Base-by-base conservation (phyloP, 176 grass and related monocot genomes). In the Oryza australiensis region DNA sequence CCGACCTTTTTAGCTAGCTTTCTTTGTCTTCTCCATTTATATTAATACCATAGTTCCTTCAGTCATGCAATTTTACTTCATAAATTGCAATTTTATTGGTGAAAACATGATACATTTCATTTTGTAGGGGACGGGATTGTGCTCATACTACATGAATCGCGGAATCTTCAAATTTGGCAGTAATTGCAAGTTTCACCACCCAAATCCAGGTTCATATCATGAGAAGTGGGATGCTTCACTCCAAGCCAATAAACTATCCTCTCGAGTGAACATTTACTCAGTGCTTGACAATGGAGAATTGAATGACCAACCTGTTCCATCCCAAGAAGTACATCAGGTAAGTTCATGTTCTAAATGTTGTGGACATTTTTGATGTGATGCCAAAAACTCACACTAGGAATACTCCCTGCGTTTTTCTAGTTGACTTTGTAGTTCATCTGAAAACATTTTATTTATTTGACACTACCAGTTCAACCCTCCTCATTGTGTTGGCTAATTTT, bases 131-230 rank as follows among this genome's bases (percentile, higher is more conserved):
- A 7, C 53, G 24, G 37, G 53, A 22, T 4, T 43, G 8, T 82
- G 79, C 69, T 82, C 68, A 2, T 38, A 82, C 34, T 63, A 51
- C 33, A 38, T 64, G 73, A 41, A 66, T 3, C 67, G 23, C 9
- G 80, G 83, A n/a, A 80, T 57, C 10, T 90, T 74, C 46, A 81
- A 86, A 80, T 83, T 79, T 64, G 81, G 83, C 60, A 83, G 83
- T 24, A 86, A 79, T 74, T 90, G 81, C 66, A 85, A 38, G 24
- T 85, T 81, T 23, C 73, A 74, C 72, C 79, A 76, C n/a, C 49
- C 49, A 53, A 18, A 53, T 53, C 1, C 5, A 53, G 18, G 18
- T 0, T 22, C 23, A 7, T 9, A 83, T 26, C 66, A 68, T 14
- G 45, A 62, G 66, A 66, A 60, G 23, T 35, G 0, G 22, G 32